phyloP scores from a whole-genome alignment of 192 early-diverging fungal genomes.

The Entomortierella parvispora region DNA sequence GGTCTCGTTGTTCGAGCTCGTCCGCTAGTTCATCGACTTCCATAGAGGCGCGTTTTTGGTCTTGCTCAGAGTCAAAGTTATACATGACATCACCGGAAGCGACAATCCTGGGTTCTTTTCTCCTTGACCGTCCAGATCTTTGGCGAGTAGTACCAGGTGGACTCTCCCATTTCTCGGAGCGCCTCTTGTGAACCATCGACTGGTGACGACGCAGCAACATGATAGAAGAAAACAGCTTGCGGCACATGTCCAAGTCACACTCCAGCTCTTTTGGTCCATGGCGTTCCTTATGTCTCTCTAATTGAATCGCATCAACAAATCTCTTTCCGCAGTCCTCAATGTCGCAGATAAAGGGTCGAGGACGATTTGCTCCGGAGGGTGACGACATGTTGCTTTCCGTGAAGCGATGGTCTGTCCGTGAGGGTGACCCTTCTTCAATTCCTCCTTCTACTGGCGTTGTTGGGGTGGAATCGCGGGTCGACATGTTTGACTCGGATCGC shows the following conservation, averaged over 20 bases:
- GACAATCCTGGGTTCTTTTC: constrained; percentile 44
- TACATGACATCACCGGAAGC: constrained; percentile 51
- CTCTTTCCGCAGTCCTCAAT: constrained; percentile 51
- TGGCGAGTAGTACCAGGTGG: constrained; percentile 40
- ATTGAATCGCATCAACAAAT: constrained; percentile 47
- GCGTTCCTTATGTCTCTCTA: constrained; percentile 43
- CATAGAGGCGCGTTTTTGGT: constrained; percentile 6
- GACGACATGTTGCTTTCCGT: constrained; percentile 15
- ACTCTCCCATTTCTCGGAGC: constrained; percentile 51
- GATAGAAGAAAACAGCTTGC: constrained; percentile 44
- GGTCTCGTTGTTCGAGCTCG: not conserved
- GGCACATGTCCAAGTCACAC: constrained; percentile 46
- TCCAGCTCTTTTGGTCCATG: constrained; percentile 50
- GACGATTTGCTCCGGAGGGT: constrained; percentile 22
- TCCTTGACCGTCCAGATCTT: constrained; percentile 41
- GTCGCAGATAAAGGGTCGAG: constrained; percentile 41
- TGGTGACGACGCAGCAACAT: constrained; percentile 49
- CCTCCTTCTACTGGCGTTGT: constrained; percentile 20
- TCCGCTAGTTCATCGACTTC: constrained; percentile 29
- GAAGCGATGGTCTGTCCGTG: constrained; percentile 4
- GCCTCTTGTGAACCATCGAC: constrained; percentile 50
- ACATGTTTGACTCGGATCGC: constrained; percentile 30
- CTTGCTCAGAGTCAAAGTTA: constrained; percentile 22
- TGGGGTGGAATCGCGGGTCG: constrained; percentile 41
- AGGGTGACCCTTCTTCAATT: constrained; percentile 6